Base-by-base conservation (phyloP, 495 filamentous ascomycete genomes). In the Xylaria scruposa region DNA sequence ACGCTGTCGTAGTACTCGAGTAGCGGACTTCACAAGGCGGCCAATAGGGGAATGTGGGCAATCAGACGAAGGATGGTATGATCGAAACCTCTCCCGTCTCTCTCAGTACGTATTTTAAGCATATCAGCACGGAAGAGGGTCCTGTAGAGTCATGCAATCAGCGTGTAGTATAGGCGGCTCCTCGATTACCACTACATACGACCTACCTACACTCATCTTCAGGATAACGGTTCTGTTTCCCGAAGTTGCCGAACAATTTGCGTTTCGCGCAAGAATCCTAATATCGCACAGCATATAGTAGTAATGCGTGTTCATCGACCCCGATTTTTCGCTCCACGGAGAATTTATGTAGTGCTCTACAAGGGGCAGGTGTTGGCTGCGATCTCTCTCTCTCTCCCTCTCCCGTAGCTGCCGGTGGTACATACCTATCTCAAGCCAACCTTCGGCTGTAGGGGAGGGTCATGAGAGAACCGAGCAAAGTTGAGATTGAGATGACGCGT, bases 1-100 rank as follows among this genome's bases (percentile, higher is more conserved):
- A 70, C 68, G 47, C 59, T 70, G 68, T 56, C 68, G 68, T 70
- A 63, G 59, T 31, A 70, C 68, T 53, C 42, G 68, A 70, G 60
- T 8, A 46, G 68, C 68, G 33, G 59, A 47, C 42, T n/a, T 64
- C 60, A 59, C 68, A 70, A 64, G 68, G 68, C 68, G 68, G 59
- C 68, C 68, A 70, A 70, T 70, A 24, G 46, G 59, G 17, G 46
- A 6, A 15, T n/a, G 49, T 38, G 12, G 31, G 31, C 47, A 60
- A 56, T 47, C 33, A 42, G 59, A 51, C n/a, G 33, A 49, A 19
- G 31, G 56, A 36, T 62, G 68, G 46, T 51, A 70, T 70, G 31
- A 38, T 61, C 10, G 56, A 47, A 58, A 29, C 58, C 56, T 42
- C 49, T 67, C 19, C 49, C 65, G 47, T 44, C 38, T 44, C 29